A percentile compares a stretch with the other conserved stretches of the same genome.
phyloP scores from a whole-genome alignment of 495 filamentous ascomycete genomes.

The Aspergillus conjunctus region DNA sequence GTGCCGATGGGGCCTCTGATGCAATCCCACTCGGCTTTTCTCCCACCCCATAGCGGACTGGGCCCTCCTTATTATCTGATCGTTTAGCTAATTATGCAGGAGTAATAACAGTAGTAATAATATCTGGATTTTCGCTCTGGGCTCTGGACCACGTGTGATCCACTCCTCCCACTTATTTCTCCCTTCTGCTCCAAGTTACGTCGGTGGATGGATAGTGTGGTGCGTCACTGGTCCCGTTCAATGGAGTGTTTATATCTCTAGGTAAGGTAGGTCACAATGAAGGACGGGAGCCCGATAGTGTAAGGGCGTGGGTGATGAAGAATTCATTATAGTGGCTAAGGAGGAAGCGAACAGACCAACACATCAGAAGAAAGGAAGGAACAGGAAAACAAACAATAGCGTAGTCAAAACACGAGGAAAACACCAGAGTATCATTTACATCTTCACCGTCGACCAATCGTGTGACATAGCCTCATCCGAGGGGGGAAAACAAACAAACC shows the following conservation, averaged over 20 bases:
- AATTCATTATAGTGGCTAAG: slow-evolving; percentile 23
- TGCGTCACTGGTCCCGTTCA: not conserved
- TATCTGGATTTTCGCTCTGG: not conserved
- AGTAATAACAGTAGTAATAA: not conserved
- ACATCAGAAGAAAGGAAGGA: slow-evolving; percentile 13
- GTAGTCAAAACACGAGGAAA: slow-evolving; percentile 41
- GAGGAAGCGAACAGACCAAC: slow-evolving; percentile 10
- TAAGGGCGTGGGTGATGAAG: not conserved
- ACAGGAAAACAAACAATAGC: slow-evolving; percentile 25
- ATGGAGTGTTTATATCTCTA: not conserved
- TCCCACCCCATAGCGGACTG: slow-evolving; percentile 12
- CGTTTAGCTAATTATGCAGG: slow-evolving; percentile 20
- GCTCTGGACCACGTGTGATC: not conserved
- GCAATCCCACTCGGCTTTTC: slow-evolving; percentile 13
- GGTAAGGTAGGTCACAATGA: not conserved
- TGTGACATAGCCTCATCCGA: slow-evolving; percentile 30
- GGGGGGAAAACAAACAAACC: slow-evolving; percentile 7
- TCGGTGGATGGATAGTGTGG: not conserved
- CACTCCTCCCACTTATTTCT: not conserved
- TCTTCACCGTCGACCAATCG: slow-evolving; percentile 41
- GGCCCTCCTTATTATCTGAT: slow-evolving; percentile 29
- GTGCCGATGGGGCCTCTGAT: slow-evolving; percentile 22
- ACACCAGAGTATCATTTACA: slow-evolving; percentile 53
- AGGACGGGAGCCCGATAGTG: not conserved
- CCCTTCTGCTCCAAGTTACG: not conserved